Evolutionary conservation across 2,329 filamentous ascomycete species (phyloP).

Genomic region (Colletotrichum sp.): DNA sequence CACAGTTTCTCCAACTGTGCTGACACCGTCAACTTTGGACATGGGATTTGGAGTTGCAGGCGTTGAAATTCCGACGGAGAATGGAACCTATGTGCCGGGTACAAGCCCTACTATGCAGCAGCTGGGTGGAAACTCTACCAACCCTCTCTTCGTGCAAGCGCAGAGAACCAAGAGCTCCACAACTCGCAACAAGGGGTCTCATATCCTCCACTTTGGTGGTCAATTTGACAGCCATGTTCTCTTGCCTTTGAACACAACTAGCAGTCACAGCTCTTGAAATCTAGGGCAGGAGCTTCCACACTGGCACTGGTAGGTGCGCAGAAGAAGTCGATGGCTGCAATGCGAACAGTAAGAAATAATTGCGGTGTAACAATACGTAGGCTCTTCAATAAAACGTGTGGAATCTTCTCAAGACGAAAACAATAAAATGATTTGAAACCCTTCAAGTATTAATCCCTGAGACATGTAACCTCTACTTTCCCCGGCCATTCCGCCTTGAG

Average conservation of each 20-base stretch:
- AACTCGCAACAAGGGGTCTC: neutral
- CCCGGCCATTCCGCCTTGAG: neutral
- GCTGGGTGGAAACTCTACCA: neutral
- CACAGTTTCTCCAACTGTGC: neutral
- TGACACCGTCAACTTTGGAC: neutral
- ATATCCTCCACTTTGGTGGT: neutral
- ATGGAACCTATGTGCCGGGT: neutral
- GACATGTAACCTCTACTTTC: neutral
- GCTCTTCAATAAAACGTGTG: neutral
- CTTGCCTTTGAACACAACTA: neutral
- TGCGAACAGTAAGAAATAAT: neutral
- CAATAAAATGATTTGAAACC: neutral
- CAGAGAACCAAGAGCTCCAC: neutral
- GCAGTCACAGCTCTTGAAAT: neutral
- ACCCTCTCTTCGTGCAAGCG: neutral
- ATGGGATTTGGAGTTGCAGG: neutral
- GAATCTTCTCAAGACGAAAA: neutral
- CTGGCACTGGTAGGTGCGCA: neutral
- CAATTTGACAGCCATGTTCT: neutral
- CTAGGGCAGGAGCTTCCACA: neutral
- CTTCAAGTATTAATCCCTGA: neutral
- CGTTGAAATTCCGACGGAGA: neutral
- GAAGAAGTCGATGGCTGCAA: neutral
- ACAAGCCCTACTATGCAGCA: neutral
- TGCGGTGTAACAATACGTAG: neutral